phyloP scores from a whole-genome alignment of 352 stramenopile species.

The Pythium oligandrum region DNA sequence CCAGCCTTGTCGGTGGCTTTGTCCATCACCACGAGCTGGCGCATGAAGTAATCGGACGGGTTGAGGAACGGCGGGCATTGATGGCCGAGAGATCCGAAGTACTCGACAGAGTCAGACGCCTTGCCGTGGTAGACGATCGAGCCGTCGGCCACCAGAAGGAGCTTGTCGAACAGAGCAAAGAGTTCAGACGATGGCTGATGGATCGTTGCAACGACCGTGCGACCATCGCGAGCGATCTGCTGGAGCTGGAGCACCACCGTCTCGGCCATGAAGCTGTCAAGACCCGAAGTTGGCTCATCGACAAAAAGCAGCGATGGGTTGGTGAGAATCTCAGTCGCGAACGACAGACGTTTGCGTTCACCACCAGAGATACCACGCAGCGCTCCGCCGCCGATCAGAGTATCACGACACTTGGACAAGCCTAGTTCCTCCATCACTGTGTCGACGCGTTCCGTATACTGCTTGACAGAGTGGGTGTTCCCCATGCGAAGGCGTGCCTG shows the following conservation, averaged over 20 bases:
- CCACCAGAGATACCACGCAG: too few species aligned
- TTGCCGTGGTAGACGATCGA: constrained; percentile 54
- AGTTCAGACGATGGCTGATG: constrained; percentile 72
- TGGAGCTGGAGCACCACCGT: constrained; percentile 44
- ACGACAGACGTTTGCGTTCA: constrained; percentile 64
- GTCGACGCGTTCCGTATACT: constrained; percentile 36
- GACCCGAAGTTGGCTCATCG: constrained; percentile 75
- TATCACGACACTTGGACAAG: constrained; percentile 44
- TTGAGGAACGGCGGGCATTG: constrained; percentile 53
- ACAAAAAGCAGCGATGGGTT: constrained; percentile 80
- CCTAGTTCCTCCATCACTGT: constrained; percentile 52
- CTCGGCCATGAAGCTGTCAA: constrained; percentile 60
- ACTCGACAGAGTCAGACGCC: constrained; percentile 36
- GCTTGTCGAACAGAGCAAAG: constrained; percentile 47
- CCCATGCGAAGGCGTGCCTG: constrained; percentile 77
- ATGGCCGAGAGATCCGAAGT: constrained; percentile 50
- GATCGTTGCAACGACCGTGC: constrained; percentile 89
- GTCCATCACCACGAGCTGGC: constrained; percentile 31
- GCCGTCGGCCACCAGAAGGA: constrained; percentile 52
- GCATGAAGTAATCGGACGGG: constrained; percentile 64
- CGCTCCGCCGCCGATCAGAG: constrained; percentile 37
- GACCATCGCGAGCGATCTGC: constrained; percentile 71
- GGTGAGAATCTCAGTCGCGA: constrained; percentile 77
- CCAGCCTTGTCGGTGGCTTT: constrained; percentile 27
- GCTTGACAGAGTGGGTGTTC: constrained; percentile 17